Evolutionary conservation across 2,329 filamentous ascomycete species (phyloP).

Genomic region (Penicillium polonicum): DNA sequence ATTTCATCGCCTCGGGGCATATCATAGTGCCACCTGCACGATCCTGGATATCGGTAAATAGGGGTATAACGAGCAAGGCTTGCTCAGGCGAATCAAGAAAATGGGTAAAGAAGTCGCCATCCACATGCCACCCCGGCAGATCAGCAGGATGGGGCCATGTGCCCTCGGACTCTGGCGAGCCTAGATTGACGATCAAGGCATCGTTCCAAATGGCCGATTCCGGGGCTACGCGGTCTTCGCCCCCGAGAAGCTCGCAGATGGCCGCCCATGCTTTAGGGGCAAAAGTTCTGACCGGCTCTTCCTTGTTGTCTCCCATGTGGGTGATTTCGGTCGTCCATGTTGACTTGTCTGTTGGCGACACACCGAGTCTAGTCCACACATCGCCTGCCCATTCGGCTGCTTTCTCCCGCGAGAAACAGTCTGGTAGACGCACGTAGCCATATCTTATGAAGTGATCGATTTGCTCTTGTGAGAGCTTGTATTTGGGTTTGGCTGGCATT

Average conservation of each 20-base stretch:
- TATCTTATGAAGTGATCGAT: slow-evolving; percentile 56
- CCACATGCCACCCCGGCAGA: slow-evolving; percentile 65
- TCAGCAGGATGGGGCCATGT: slow-evolving; percentile 51
- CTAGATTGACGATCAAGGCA: slow-evolving; percentile 68
- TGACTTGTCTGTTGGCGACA: slow-evolving; percentile 61
- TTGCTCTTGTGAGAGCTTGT: slow-evolving; percentile 46
- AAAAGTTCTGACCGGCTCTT: slow-evolving; percentile 55
- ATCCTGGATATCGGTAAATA: slow-evolving; percentile 63
- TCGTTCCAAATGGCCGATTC: slow-evolving; percentile 62
- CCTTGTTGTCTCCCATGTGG: slow-evolving; percentile 64
- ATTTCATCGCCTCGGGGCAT: slow-evolving; percentile 58
- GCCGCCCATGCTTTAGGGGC: slow-evolving; percentile 66
- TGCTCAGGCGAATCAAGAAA: slow-evolving; percentile 71
- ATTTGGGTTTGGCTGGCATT: slow-evolving; percentile 1
- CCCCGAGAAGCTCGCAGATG: slow-evolving; percentile 66
- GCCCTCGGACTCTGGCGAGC: slow-evolving; percentile 54
- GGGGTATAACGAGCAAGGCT: slow-evolving; percentile 64
- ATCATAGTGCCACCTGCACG: slow-evolving; percentile 65
- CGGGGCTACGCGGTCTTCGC: slow-evolving; percentile 54
- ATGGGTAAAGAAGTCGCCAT: slow-evolving; percentile 71
- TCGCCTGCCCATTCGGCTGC: slow-evolving; percentile 49
- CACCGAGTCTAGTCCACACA: slow-evolving; percentile 65
- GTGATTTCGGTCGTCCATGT: slow-evolving; percentile 64
- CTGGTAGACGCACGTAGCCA: slow-evolving; percentile 55
- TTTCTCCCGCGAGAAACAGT: slow-evolving; percentile 53